These are phyloP conservation scores for Colletotrichum tropicicola DNA, from an alignment of 2,329 filamentous ascomycete genomes.

Conservation along the genomic window DNA sequence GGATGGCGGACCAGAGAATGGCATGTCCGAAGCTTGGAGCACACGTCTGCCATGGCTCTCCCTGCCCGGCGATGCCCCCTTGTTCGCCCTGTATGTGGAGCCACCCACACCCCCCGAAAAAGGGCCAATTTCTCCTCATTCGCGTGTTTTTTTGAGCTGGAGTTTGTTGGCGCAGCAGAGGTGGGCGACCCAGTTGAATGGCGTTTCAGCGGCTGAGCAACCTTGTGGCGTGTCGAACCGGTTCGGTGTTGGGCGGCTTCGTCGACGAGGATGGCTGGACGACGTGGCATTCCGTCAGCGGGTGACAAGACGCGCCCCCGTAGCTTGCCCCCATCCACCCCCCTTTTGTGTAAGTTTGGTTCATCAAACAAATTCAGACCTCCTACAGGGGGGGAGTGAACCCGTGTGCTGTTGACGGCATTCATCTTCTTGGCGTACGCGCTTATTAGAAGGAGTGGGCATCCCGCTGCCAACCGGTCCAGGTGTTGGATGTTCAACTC, in stretches of 20 bases:
- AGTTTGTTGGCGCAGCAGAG: neutral
- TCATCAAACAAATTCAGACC: neutral
- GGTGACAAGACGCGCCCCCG: neutral
- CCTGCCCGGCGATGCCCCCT: neutral
- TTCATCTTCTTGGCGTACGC: constrained; percentile 1
- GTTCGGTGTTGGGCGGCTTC: neutral
- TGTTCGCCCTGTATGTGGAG: constrained; percentile 1
- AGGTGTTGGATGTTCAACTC: neutral
- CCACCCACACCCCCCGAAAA: neutral
- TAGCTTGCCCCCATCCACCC: constrained; percentile 5
- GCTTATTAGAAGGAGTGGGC: constrained; percentile 13
- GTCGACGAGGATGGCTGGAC: constrained; percentile 24
- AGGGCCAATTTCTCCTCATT: neutral
- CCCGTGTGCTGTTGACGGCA: neutral
- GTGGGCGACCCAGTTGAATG: neutral
- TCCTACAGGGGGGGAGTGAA: neutral
- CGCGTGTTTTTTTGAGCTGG: neutral
- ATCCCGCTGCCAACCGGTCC: neutral
- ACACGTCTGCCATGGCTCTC: neutral
- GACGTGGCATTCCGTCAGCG: constrained; percentile 3
- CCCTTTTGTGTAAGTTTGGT: constrained; percentile 10
- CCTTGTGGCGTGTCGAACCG: neutral
- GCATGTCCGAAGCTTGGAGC: constrained; percentile 9
- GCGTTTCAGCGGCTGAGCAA: constrained; percentile 11
- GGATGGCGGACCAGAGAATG: neutral